Evolutionary conservation across 179 eudicot genomes (phyloP).

Genomic region (Vitellaria paradoxa): DNA sequence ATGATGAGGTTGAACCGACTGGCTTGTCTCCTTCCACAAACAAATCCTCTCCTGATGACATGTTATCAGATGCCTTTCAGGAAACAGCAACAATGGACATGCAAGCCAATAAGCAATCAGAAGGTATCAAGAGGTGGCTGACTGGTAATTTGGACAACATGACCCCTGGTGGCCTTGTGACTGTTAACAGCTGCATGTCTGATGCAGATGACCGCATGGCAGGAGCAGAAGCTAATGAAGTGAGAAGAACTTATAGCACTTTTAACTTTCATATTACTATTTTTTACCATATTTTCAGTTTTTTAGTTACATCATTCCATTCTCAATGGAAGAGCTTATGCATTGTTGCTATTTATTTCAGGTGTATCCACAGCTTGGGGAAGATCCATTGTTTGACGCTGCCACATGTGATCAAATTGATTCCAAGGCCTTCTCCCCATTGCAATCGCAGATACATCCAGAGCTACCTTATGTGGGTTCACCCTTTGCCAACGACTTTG

Average conservation of each 20-base stretch:
- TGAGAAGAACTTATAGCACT: background rate
- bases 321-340: background rate
- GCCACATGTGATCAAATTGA: conserved; percentile 11
- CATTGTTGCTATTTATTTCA: background rate
- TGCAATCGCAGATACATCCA: background rate
- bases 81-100: conserved; percentile 15
- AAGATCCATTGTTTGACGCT: conserved; percentile 8
- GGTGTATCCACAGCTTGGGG: conserved; percentile 4
- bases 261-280: background rate
- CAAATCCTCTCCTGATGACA: conserved; percentile 33
- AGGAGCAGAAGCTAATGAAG: conserved; percentile 22
- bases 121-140: conserved; percentile 19
- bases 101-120: conserved; percentile 6
- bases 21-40: conserved; percentile 23
- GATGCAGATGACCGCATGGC: conserved; percentile 14
- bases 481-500: conserved; percentile 32
- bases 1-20: conserved; percentile 26
- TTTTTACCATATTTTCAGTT: background rate
- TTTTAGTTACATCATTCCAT: background rate
- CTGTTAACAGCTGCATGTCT: conserved; percentile 19
- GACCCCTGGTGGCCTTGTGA: conserved; percentile 11
- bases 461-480: conserved; percentile 21
- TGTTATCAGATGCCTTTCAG: conserved; percentile 20
- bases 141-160: conserved; percentile 15
- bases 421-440: conserved; percentile 13